Evolutionary conservation across 129 eudicot genomes (phyloP).

Genomic region (Apium graveolens): DNA sequence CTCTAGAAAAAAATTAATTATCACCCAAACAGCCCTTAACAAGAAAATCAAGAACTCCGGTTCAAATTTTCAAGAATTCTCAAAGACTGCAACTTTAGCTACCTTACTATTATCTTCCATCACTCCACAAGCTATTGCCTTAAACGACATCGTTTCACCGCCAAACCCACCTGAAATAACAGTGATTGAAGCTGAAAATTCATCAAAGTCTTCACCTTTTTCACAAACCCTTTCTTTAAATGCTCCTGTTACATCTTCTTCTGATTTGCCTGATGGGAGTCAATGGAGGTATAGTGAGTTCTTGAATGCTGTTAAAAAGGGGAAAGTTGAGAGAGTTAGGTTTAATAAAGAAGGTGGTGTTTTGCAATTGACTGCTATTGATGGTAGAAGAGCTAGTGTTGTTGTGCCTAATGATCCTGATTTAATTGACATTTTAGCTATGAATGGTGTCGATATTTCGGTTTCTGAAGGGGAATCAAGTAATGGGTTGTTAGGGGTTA

Average conservation of each 20-base stretch:
- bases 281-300: conserved; percentile 96
- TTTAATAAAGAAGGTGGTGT: conserved; percentile 75
- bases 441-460: conserved; percentile 90
- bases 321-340: conserved; percentile 89
- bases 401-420: conserved; percentile 95
- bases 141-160: conserved; percentile 38
- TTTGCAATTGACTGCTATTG: conserved; percentile 77
- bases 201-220: conserved; percentile 41
- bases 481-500: conserved; percentile 69
- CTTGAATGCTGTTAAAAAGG: conserved; percentile 90
- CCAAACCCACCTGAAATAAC: conserved; percentile 36
- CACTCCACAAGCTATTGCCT: conserved; percentile 53
- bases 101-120: conserved; percentile 59
- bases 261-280: conserved; percentile 81
- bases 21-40: conserved; percentile 21
- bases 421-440: conserved; percentile 79
- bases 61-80: conserved; percentile 17
- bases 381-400: conserved; percentile 72
- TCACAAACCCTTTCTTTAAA: conserved; percentile 47
- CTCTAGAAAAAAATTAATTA: conserved; percentile 22
- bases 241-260: conserved; percentile 64
- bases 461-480: conserved; percentile 81
- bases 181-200: conserved; percentile 28
- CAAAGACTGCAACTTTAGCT: conserved; percentile 55
- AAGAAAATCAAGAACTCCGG: conserved; percentile 20